Evolutionary conservation across 192 early-diverging fungal genomes (phyloP), one percentile per base, ranked within the genome.

Genomic region (Helicostylum pulchrum): DNA sequence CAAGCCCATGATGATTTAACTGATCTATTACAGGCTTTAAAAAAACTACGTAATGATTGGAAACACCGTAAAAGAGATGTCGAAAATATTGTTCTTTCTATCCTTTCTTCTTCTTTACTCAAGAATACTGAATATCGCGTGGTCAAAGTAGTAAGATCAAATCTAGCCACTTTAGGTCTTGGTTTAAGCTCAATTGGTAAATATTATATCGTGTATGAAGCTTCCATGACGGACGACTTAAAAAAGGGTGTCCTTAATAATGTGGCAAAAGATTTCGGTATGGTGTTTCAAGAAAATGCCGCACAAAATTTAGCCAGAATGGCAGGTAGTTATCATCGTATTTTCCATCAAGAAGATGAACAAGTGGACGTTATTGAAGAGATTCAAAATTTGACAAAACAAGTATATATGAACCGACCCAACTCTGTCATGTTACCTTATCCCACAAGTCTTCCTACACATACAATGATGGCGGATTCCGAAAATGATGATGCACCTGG

Each of bases 241-340:
- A 42, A 50, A 20, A 53, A 53, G 45, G 62, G 46, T 14, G 52
- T 64, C 9, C 17, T 64, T 15, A 53, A 39, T 20, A 53, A 64
- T 34, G 50, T 64, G 8, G 34, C 62, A 20, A 52, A 43, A 5
- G 62, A 64, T 53, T 64, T 64, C 11, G 34, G 51, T 7, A 32
- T 52, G 31, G 51, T 64, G n/a, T 64, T 64, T 23, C 49, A 64
- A 23, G 62, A 64, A 34, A 64, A 64, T 53, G 62, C 62, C 3
- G 51, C 62, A 17, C 62, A 64, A 42, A 64, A 64, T 30, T 42
- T 64, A 21, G 62, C 62, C 26, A 64, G 62, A 43, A 64, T 64
- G 62, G 50, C 48, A 30, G 62, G 51, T 30, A 64, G 50, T 43
- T 64, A 64, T 42, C 62, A 64, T 26, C 39, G 50, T 34, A 53